These are phyloP conservation scores for Mycosphaerelloides madeirae DNA, from an alignment of 2,329 filamentous ascomycete species.

Conservation along the genomic window DNA sequence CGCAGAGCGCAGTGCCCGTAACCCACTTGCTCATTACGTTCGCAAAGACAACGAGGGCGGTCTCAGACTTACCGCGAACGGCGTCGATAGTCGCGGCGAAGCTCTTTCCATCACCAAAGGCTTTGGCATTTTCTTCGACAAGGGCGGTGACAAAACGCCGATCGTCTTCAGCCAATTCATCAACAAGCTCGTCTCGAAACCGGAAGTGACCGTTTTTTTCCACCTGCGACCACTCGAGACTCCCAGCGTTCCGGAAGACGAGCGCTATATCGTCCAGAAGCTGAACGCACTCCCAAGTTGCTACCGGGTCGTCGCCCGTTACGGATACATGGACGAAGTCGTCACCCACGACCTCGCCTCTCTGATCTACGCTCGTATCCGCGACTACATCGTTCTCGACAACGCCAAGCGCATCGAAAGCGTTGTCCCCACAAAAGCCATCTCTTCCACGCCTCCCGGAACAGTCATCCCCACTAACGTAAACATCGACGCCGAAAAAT, in stretches of 20 bases:
- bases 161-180: constrained; percentile 69
- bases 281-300: constrained; percentile 53
- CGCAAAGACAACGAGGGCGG: constrained; percentile 30
- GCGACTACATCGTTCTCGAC: constrained; percentile 16
- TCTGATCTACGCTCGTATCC: constrained; percentile 57
- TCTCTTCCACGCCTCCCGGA: background rate
- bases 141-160: constrained; percentile 61
- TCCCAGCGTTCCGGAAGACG: constrained; percentile 49
- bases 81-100: constrained; percentile 27
- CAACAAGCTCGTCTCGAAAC: constrained; percentile 62
- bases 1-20: constrained; percentile 60
- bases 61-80: constrained; percentile 10
- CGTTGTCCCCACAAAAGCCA: background rate
- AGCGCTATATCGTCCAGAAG: constrained; percentile 46
- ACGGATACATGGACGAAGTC: constrained; percentile 69
- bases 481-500: constrained; percentile 1
- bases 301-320: constrained; percentile 64
- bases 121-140: constrained; percentile 74
- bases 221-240: constrained; percentile 62
- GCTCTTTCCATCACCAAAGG: constrained; percentile 43
- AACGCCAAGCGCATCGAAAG: background rate
- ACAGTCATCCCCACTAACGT: background rate
- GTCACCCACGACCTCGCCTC: constrained; percentile 60
- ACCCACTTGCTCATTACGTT: constrained; percentile 47
- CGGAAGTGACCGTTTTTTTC: constrained; percentile 69